These are phyloP conservation scores for Penicillium sp. DNA, from an alignment of 2,329 filamentous ascomycete species.

Conservation along the genomic window DNA sequence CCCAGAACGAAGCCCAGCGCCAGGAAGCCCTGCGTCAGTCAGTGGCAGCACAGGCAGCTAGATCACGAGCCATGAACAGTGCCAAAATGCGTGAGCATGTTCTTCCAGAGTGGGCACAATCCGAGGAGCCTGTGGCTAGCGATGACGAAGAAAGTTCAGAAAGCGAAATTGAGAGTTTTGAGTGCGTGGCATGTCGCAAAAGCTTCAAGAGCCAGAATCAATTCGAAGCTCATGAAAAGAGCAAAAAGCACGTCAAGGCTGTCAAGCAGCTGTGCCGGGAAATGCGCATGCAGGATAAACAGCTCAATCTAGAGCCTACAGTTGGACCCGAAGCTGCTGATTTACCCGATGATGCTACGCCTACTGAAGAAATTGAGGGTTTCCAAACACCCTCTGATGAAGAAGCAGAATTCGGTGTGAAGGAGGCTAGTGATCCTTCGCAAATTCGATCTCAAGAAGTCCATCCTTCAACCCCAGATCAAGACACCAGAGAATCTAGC, in stretches of 20 bases:
- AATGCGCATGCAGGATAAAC: slow-evolving; percentile 79
- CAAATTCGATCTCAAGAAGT: background rate
- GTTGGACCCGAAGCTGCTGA: background rate
- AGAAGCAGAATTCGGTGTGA: background rate
- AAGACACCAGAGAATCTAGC: background rate
- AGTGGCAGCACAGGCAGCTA: slow-evolving; percentile 80
- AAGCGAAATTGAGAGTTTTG: slow-evolving; percentile 59
- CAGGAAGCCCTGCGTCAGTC: slow-evolving; percentile 78
- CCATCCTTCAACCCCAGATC: background rate
- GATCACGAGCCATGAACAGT: slow-evolving; percentile 79
- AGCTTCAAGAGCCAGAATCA: slow-evolving; percentile 89
- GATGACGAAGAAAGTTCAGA: slow-evolving; percentile 53
- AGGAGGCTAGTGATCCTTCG: background rate
- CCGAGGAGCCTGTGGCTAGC: slow-evolving; percentile 56
- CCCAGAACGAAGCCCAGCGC: slow-evolving; percentile 77
- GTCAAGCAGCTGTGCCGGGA: slow-evolving; percentile 77
- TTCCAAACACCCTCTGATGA: background rate
- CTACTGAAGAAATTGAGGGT: background rate
- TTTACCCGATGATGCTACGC: background rate
- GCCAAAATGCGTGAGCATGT: slow-evolving; percentile 69
- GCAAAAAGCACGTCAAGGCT: slow-evolving; percentile 93
- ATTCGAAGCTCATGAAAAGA: slow-evolving; percentile 88
- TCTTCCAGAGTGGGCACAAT: slow-evolving; percentile 76
- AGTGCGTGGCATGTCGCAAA: slow-evolving; percentile 68
- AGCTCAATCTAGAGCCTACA: slow-evolving; percentile 37